A percentile compares a stretch with the other conserved stretches of the same genome.
Conservation (phyloP, 768 basidiomycete genomes). For the Cubamyces sp. region DNA sequence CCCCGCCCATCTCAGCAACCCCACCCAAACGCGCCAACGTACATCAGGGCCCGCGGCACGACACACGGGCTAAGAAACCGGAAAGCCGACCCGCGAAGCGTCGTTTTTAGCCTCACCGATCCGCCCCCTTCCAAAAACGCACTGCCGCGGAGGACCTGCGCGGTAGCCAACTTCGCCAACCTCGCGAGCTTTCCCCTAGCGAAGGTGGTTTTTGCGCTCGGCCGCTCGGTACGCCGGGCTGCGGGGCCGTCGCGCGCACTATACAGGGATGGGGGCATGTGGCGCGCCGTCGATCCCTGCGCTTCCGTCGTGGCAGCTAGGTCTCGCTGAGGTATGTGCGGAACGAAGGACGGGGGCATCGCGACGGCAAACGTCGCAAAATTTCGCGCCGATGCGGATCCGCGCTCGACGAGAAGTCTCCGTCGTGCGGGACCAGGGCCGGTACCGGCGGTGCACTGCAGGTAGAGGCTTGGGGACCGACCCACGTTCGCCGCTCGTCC, state of each 20-base stretch:
- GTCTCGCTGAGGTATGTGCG: too few species aligned
- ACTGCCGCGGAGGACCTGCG: too few species aligned
- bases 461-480: too few species aligned
- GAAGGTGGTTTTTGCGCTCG: neutral
- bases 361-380: neutral
- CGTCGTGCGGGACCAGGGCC: neutral
- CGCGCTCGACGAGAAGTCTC: neutral
- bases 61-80: neutral
- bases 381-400: neutral
- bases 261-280: too few species aligned
- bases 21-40: conserved; percentile 1
- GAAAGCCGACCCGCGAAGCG: conserved; percentile 16
- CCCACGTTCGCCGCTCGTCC: neutral
- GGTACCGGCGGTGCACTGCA: too few species aligned
- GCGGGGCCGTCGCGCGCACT: too few species aligned
- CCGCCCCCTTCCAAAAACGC: neutral
- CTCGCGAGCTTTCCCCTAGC: neutral
- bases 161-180: too few species aligned
- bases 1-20: neutral
- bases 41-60: conserved; percentile 10
- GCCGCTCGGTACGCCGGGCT: too few species aligned
- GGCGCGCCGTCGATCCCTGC: too few species aligned
- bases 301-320: too few species aligned
- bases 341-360: neutral
- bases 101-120: conserved; percentile 10